Conservation (phyloP, 495 filamentous ascomycete genomes). For the Opeltia flavorubescens region DNA sequence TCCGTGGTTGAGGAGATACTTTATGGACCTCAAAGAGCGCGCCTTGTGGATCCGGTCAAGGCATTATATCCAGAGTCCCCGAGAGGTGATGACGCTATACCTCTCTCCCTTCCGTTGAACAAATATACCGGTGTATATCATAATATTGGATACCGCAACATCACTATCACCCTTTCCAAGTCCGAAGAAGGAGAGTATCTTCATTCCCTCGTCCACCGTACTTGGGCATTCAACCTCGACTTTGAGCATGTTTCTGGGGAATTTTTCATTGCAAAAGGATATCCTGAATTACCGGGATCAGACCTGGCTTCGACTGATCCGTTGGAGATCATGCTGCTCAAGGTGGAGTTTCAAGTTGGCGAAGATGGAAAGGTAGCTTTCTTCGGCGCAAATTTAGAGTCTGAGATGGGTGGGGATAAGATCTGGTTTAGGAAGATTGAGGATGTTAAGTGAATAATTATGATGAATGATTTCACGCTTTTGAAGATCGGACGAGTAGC, state of each 20-base stretch:
- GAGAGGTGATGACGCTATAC: conserved; percentile 7
- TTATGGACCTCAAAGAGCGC: neutral
- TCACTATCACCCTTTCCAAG: conserved; percentile 21
- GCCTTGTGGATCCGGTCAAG: neutral
- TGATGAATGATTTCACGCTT: conserved; percentile 4
- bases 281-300: conserved; percentile 6
- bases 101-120: conserved; percentile 19
- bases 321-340: conserved; percentile 5
- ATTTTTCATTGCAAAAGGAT: conserved; percentile 8
- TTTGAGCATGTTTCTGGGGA: conserved; percentile 16
- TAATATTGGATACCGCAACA: conserved; percentile 26
- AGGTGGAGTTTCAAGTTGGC: conserved; percentile 27
- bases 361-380: conserved; percentile 19
- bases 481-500: too few relatives aligned
- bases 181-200: conserved; percentile 20
- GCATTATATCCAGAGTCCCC: neutral
- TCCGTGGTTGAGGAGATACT: conserved; percentile 19
- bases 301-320: conserved; percentile 16
- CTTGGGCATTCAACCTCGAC: conserved; percentile 1
- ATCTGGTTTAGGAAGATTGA: conserved; percentile 10
- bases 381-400: conserved; percentile 21
- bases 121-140: conserved; percentile 28
- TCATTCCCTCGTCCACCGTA: neutral
- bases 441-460: neutral
- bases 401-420: conserved; percentile 19